A percentile compares a stretch with the other conserved stretches of the same genome.
These are phyloP conservation scores for Arxiozyma heterogenica DNA, from an alignment of 1,139 yeast species.

Conservation along the genomic window DNA sequence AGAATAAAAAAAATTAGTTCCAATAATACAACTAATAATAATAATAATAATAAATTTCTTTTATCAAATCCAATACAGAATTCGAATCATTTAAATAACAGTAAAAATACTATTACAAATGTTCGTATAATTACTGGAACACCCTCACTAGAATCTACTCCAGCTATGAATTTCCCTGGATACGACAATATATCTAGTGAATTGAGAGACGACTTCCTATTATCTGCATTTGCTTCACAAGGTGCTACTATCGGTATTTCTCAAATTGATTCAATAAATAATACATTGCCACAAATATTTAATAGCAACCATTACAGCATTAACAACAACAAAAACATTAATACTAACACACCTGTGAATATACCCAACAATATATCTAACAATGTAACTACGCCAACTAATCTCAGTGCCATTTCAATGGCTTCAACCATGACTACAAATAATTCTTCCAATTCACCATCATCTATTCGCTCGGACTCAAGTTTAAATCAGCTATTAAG, in stretches of 20 bases:
- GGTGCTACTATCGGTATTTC: conserved; percentile 27
- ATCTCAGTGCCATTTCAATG: neutral
- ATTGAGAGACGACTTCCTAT: conserved; percentile 57
- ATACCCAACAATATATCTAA: neutral
- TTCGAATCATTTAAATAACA: neutral
- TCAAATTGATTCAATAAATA: conserved; percentile 4
- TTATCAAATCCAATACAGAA: neutral
- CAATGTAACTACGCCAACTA: neutral
- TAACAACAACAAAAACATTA: neutral
- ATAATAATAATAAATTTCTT: neutral
- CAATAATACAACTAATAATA: neutral
- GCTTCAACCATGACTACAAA: neutral
- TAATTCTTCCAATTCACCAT: neutral
- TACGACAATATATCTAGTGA: conserved; percentile 62
- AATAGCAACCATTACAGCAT: neutral
- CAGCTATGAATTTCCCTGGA: conserved; percentile 23
- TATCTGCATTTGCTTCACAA: conserved; percentile 65
- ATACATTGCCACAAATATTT: neutral
- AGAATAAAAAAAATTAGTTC: neutral
- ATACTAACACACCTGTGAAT: neutral
- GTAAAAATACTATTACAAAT: neutral
- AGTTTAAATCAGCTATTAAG: neutral
- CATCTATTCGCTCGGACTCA: neutral
- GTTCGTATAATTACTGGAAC: neutral
- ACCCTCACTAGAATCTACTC: conserved; percentile 5